A percentile compares a stretch with the other conserved stretches of the same genome.
These are phyloP conservation scores for Saccharum officinarum DNA, from an alignment of 176 grass and related monocot genomes.

Conservation along the genomic window DNA sequence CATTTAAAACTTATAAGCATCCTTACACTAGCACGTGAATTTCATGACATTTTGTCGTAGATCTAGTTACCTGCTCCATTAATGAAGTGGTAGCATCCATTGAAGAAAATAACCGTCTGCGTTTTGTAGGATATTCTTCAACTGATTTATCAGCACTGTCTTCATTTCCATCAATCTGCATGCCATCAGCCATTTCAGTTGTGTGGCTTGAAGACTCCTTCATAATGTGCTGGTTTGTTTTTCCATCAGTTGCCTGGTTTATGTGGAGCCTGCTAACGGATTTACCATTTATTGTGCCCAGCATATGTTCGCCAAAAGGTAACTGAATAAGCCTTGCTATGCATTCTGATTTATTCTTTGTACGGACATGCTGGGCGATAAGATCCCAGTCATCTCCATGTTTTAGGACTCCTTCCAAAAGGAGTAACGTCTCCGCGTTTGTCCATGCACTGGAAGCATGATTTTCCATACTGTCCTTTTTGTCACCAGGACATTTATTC, in stretches of 20 bases:
- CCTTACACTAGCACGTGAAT: background rate
- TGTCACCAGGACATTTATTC: conserved; percentile 33
- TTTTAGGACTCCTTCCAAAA: conserved; percentile 97
- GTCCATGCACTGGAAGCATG: conserved; percentile 64
- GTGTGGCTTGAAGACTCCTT: conserved; percentile 51
- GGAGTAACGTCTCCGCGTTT: conserved; percentile 81
- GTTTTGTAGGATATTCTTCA: conserved; percentile 66
- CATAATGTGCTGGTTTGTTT: conserved; percentile 41
- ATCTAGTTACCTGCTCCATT: conserved; percentile 70
- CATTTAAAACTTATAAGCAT: conserved; percentile 5
- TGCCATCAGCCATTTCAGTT: conserved; percentile 37
- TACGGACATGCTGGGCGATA: conserved; percentile 89
- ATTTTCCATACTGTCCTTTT: conserved; percentile 27
- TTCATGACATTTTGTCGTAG: background rate
- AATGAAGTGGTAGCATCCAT: conserved; percentile 64
- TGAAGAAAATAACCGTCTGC: conserved; percentile 51
- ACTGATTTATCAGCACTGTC: conserved; percentile 46
- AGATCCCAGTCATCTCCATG: conserved; percentile 99
- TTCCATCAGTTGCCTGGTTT: conserved; percentile 43
- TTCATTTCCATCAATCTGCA: conserved; percentile 61
- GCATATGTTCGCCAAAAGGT: conserved; percentile 93
- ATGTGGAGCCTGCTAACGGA: conserved; percentile 45
- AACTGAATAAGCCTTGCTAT: conserved; percentile 94
- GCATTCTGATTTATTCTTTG: conserved; percentile 91
- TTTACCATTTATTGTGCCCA: conserved; percentile 64